Evolutionary conservation across 1,139 yeast genomes (phyloP).

Genomic region (Ogataea hybrid): DNA sequence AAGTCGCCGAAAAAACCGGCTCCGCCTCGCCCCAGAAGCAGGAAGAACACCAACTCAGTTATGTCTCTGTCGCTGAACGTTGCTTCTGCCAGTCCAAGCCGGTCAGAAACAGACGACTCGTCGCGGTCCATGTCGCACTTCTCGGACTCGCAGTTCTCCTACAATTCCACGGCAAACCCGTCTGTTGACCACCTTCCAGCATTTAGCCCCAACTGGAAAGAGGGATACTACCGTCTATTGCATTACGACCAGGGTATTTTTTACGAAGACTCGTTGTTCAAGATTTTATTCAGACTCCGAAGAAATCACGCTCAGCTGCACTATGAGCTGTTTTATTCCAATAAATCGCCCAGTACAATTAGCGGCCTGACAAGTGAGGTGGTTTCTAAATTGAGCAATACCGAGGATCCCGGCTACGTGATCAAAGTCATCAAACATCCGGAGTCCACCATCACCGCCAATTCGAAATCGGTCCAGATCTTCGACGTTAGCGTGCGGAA

Average conservation of each 20-base stretch:
- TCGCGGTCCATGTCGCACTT: slow-evolving; percentile 1
- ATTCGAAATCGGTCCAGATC: slow-evolving; percentile 47
- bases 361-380: slow-evolving; percentile 55
- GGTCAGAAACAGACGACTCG: neutral
- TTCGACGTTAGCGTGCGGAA: slow-evolving; percentile 47
- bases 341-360: slow-evolving; percentile 57
- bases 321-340: slow-evolving; percentile 56
- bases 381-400: slow-evolving; percentile 30
- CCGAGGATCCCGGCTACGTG: slow-evolving; percentile 50
- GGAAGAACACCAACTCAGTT: slow-evolving; percentile 4
- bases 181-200: neutral
- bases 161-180: neutral
- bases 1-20: slow-evolving; percentile 7
- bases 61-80: slow-evolving; percentile 8
- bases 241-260: slow-evolving; percentile 79
- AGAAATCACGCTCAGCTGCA: slow-evolving; percentile 32
- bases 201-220: slow-evolving; percentile 61
- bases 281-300: slow-evolving; percentile 55
- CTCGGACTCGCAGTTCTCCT: slow-evolving; percentile 6
- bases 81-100: neutral
- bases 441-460: slow-evolving; percentile 44
- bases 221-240: slow-evolving; percentile 71
- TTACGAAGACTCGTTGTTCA: slow-evolving; percentile 70
- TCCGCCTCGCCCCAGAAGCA: slow-evolving; percentile 10
- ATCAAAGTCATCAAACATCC: slow-evolving; percentile 51